Percentiles rank a stretch among this genome's conserved stretches.
phyloP scores from a whole-genome alignment of 768 basidiomycete genomes.

The Lyophyllum shimeji region DNA sequence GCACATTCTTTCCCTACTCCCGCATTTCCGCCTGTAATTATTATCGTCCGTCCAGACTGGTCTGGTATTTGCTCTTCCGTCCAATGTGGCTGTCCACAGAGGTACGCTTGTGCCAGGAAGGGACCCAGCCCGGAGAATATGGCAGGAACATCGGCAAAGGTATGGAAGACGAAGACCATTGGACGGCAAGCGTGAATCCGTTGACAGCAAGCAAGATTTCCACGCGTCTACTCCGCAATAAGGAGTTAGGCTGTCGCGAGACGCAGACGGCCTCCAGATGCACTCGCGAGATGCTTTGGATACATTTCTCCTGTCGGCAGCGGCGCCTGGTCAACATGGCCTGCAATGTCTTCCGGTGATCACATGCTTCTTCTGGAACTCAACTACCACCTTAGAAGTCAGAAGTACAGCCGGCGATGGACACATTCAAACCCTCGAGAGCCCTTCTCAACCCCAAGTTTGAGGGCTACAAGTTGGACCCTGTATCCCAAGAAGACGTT shows the following conservation, averaged over 20 bases:
- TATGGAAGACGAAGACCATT: conserved; percentile 1
- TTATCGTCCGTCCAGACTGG: conserved; percentile 12
- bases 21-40: conserved; percentile 11
- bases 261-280: too few species aligned
- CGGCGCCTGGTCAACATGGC: too few species aligned
- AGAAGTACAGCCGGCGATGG: conserved; percentile 18
- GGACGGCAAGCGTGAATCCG: background rate
- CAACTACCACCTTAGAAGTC: background rate
- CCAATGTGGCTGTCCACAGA: conserved; percentile 5
- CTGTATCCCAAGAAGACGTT: conserved; percentile 55
- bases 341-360: too few species aligned
- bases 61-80: conserved; percentile 6
- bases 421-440: conserved; percentile 44
- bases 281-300: too few species aligned
- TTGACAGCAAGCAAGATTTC: background rate
- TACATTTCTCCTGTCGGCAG: too few species aligned
- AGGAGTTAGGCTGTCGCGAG: background rate
- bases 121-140: background rate
- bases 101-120: conserved; percentile 7
- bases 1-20: conserved; percentile 9
- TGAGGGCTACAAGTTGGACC: conserved; percentile 77
- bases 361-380: background rate
- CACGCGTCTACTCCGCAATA: background rate
- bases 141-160: background rate
- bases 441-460: conserved; percentile 77